Percentiles rank a stretch among this genome's conserved stretches.
phyloP scores from a whole-genome alignment of 176 grass and related monocot species.

The Cocos nucifera region DNA sequence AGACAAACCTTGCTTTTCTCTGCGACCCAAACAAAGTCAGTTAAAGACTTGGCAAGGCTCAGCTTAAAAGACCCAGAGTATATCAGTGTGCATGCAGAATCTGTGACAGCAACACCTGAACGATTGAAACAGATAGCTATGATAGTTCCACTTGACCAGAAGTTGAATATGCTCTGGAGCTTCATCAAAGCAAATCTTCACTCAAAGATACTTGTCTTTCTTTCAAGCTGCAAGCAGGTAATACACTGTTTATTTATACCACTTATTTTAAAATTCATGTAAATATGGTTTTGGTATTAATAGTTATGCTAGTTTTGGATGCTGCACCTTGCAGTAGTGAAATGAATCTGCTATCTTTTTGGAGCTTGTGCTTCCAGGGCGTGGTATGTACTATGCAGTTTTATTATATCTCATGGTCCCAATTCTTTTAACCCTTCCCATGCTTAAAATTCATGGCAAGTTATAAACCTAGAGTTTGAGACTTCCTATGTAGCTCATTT shows the following conservation, averaged over 20 bases:
- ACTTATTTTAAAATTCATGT: not conserved
- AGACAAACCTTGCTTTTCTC: conserved; percentile 91
- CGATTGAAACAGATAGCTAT: conserved; percentile 66
- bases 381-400: too few relatives aligned
- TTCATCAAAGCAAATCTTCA: conserved; percentile 82
- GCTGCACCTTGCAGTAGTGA: too few relatives aligned
- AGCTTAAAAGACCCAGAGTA: conserved; percentile 82
- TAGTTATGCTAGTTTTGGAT: too few relatives aligned
- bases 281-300: too few relatives aligned
- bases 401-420: too few relatives aligned
- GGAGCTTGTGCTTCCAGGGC: too few relatives aligned
- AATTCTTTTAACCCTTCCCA: too few relatives aligned
- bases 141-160: conserved; percentile 81
- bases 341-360: too few relatives aligned
- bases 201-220: conserved; percentile 78
- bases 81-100: conserved; percentile 81
- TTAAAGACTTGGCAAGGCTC: conserved; percentile 89
- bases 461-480: too few relatives aligned
- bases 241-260: conserved; percentile 1
- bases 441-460: too few relatives aligned
- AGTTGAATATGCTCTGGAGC: conserved; percentile 87
- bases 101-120: conserved; percentile 68
- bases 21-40: conserved; percentile 86
- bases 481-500: too few relatives aligned
- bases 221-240: conserved; percentile 91